A percentile compares a stretch with the other conserved stretches of the same genome.
phyloP scores from a whole-genome alignment of 495 filamentous ascomycete genomes.

The Hypomontagnella monticulosa region DNA sequence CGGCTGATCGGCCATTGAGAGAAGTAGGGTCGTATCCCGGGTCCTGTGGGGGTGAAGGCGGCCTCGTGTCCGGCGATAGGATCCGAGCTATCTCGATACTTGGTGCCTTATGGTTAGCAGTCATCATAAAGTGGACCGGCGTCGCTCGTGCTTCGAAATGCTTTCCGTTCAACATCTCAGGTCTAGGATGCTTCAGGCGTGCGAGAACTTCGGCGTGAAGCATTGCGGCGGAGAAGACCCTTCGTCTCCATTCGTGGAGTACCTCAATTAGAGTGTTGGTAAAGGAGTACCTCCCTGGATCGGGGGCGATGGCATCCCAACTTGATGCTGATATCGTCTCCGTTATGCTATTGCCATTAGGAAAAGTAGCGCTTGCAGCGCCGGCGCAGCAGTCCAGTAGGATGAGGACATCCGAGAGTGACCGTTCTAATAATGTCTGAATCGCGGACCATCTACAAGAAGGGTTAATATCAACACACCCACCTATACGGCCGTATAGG shows the following conservation, averaged over 20 bases:
- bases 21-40: constrained; percentile 27
- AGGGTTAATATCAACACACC: constrained; percentile 17
- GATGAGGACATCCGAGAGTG: constrained; percentile 62
- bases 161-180: constrained; percentile 59
- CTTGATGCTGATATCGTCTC: constrained; percentile 64
- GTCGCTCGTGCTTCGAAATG: constrained; percentile 60
- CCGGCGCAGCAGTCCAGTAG: constrained; percentile 65
- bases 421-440: constrained; percentile 62
- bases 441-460: constrained; percentile 59
- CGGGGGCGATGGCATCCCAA: constrained; percentile 62
- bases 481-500: not conserved
- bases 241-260: constrained; percentile 58
- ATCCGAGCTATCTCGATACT: constrained; percentile 60
- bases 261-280: constrained; percentile 62
- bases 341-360: constrained; percentile 59
- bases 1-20: constrained; percentile 33
- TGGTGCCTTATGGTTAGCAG: constrained; percentile 60
- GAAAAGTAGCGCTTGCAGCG: constrained; percentile 59
- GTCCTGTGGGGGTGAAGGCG: constrained; percentile 48
- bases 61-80: constrained; percentile 38
- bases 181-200: constrained; percentile 61
- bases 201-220: constrained; percentile 62
- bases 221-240: constrained; percentile 61
- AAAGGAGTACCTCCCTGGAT: constrained; percentile 62
- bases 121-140: constrained; percentile 64